Evolutionary conservation across 2,329 filamentous ascomycete genomes (phyloP).

Genomic region (Achaetomium macrosporum): DNA sequence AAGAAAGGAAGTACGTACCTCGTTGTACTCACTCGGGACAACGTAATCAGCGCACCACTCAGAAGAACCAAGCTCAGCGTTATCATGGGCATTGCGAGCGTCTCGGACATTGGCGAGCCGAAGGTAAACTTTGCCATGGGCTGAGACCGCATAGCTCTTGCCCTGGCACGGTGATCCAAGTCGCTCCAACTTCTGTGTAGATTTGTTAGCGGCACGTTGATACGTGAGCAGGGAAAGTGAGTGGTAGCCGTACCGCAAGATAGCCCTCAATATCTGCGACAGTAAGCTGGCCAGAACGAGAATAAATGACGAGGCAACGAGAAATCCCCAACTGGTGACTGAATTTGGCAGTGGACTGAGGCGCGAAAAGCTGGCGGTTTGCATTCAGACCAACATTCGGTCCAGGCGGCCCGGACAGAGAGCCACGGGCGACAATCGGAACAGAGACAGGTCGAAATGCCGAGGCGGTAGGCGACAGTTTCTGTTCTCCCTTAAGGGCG

Average conservation of each 20-base stretch:
- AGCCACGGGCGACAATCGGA: constrained; percentile 23
- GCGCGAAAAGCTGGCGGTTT: constrained; percentile 23
- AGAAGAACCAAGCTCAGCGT: constrained; percentile 37
- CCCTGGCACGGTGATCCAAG: constrained; percentile 34
- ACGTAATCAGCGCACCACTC: constrained; percentile 45
- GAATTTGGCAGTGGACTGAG: constrained; percentile 31
- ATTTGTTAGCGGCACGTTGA: constrained; percentile 19
- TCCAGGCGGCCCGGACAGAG: constrained; percentile 11
- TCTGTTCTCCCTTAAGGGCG: constrained; percentile 34
- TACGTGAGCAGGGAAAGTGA: neutral
- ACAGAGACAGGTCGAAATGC: constrained; percentile 50
- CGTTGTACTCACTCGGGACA: constrained; percentile 39
- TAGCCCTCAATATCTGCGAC: constrained; percentile 38
- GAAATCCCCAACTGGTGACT: constrained; percentile 44
- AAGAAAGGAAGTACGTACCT: constrained; percentile 26
- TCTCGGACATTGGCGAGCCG: constrained; percentile 58
- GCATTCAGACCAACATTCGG: constrained; percentile 14
- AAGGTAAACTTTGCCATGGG: constrained; percentile 43
- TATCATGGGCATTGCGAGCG: constrained; percentile 45
- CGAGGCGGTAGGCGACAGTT: constrained; percentile 59
- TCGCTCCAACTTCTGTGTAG: constrained; percentile 36
- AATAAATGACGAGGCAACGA: constrained; percentile 39
- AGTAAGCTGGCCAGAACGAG: constrained; percentile 27
- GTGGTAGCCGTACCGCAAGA: constrained; percentile 36
- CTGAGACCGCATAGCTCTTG: constrained; percentile 31